phyloP scores from a whole-genome alignment of 352 stramenopile species.

The Phytophthora kernoviae region DNA sequence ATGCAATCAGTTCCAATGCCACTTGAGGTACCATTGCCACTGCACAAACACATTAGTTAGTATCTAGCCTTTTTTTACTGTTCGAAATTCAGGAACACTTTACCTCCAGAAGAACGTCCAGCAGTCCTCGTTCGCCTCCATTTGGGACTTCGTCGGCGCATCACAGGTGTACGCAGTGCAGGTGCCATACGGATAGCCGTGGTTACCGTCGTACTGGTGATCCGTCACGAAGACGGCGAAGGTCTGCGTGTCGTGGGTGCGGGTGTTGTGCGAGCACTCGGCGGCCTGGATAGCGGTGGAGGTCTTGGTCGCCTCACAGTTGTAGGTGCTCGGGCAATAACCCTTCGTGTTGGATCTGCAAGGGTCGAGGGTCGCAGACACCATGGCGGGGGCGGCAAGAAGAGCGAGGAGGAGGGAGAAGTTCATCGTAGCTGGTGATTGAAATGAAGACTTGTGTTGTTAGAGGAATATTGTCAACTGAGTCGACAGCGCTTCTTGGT shows the following conservation, averaged over 20 bases:
- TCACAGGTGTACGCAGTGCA: constrained; percentile 39
- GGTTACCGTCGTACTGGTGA: constrained; percentile 38
- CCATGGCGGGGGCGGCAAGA: constrained; percentile 25
- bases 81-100: neutral
- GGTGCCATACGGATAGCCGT: constrained; percentile 36
- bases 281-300: constrained; percentile 38
- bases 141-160: constrained; percentile 1
- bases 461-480: constrained; percentile 19
- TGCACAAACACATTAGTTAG: constrained; percentile 12
- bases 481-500: neutral
- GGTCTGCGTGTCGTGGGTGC: constrained; percentile 31
- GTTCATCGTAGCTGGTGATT: constrained; percentile 25
- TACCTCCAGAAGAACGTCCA: constrained; percentile 50
- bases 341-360: constrained; percentile 26
- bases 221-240: constrained; percentile 39
- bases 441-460: constrained; percentile 7
- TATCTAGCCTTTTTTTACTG: constrained; percentile 9
- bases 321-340: constrained; percentile 25
- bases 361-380: constrained; percentile 34
- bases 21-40: constrained; percentile 14
- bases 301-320: constrained; percentile 22
- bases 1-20: constrained; percentile 37
- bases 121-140: constrained; percentile 27
- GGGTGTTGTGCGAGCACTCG: constrained; percentile 46
- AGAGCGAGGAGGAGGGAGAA: constrained; percentile 22